These are phyloP conservation scores for Tillandsia leiboldiana DNA, from an alignment of 176 grass and related monocot genomes.

Conservation along the genomic window DNA sequence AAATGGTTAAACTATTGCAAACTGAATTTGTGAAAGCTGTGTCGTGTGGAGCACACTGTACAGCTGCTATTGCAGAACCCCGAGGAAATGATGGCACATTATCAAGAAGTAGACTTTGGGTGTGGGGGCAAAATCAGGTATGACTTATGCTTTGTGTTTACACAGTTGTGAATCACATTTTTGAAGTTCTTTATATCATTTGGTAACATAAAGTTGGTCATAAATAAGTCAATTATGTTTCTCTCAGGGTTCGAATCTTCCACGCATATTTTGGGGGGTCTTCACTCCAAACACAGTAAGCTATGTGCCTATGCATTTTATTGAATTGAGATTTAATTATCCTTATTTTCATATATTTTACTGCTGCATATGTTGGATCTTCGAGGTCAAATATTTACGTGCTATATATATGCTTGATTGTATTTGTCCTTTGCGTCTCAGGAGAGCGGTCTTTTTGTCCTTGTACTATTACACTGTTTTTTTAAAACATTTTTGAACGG, in stretches of 20 bases:
- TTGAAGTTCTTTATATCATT: not conserved
- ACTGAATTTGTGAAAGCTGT: constrained; percentile 80
- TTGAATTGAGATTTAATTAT: not conserved
- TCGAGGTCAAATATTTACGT: no score
- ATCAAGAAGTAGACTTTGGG: constrained; percentile 71
- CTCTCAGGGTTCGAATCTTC: constrained; percentile 74
- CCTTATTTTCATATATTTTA: not conserved
- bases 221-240: constrained; percentile 22
- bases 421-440: no score
- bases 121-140: constrained; percentile 99
- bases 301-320: constrained; percentile 3
- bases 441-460: no score
- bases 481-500: no score
- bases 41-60: constrained; percentile 96
- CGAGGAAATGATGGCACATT: constrained; percentile 55
- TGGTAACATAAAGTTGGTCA: not conserved
- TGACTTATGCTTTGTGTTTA: not conserved
- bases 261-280: constrained; percentile 75
- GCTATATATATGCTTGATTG: no score
- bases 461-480: no score
- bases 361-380: no score
- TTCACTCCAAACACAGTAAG: constrained; percentile 80
- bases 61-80: constrained; percentile 87
- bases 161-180: not conserved
- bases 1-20: constrained; percentile 60